Percentiles rank a stretch among this genome's conserved stretches.
Evolutionary conservation across 2,329 filamentous ascomycete species (phyloP).

Genomic region (Lecanicillium sp.): DNA sequence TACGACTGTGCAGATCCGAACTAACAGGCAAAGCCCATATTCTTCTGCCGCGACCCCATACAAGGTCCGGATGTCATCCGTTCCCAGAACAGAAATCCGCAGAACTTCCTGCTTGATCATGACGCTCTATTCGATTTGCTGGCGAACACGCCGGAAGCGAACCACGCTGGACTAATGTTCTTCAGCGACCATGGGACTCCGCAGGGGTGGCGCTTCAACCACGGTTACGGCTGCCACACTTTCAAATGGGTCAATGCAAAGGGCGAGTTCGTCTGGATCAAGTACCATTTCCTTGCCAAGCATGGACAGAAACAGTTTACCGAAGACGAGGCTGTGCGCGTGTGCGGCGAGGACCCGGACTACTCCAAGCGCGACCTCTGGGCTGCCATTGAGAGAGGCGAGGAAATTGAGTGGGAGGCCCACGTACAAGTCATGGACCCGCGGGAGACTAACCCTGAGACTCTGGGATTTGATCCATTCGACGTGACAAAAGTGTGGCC

Average conservation of each 20-base stretch:
- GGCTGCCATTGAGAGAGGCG: conserved; percentile 45
- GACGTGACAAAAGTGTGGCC: too few relatives aligned
- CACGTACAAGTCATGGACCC: conserved; percentile 52
- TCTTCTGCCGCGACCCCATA: too few relatives aligned
- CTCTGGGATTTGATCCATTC: conserved; percentile 46
- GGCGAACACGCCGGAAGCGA: too few relatives aligned
- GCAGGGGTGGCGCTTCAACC: too few relatives aligned
- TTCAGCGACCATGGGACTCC: too few relatives aligned
- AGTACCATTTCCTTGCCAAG: conserved; percentile 42
- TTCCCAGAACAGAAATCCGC: too few relatives aligned
- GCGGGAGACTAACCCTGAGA: conserved; percentile 45
- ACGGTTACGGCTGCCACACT: conserved; percentile 62
- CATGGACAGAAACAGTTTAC: conserved; percentile 43
- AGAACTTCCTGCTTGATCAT: too few relatives aligned
- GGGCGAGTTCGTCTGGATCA: conserved; percentile 59
- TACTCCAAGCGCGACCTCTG: conserved; percentile 50
- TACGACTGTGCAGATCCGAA: too few relatives aligned
- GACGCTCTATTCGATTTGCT: too few relatives aligned
- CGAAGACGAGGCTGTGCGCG: conserved; percentile 35
- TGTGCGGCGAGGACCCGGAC: conserved; percentile 44
- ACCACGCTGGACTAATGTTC: too few relatives aligned
- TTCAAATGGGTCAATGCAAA: conserved; percentile 62
- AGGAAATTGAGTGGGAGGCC: conserved; percentile 49
- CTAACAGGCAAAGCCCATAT: too few relatives aligned
- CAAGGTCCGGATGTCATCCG: too few relatives aligned